Evolutionary conservation across 805 yeast genomes (phyloP).

Genomic region (Metschnikowia amazonensis): DNA sequence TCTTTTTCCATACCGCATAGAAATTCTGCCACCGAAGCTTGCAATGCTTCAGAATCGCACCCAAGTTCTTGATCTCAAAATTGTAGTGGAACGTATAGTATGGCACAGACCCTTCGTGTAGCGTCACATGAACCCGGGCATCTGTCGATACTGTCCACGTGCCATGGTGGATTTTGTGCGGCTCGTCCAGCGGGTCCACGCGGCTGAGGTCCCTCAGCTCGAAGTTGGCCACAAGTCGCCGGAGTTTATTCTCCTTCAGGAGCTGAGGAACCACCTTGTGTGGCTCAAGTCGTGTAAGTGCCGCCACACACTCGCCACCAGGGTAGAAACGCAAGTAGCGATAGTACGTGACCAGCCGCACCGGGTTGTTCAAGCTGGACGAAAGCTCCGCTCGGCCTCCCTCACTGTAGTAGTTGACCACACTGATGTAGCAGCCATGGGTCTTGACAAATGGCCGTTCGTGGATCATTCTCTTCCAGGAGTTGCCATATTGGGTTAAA

Average conservation of each 20-base stretch:
- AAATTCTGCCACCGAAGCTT: slow-evolving; percentile 70
- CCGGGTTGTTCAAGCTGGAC: slow-evolving; percentile 67
- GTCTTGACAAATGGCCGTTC: slow-evolving; percentile 76
- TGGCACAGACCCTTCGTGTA: slow-evolving; percentile 57
- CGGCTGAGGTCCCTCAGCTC: slow-evolving; percentile 16
- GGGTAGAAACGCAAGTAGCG: slow-evolving; percentile 78
- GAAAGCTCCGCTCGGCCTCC: slow-evolving; percentile 72
- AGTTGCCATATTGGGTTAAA: slow-evolving; percentile 28
- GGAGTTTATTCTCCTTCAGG: slow-evolving; percentile 24
- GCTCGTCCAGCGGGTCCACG: slow-evolving; percentile 19
- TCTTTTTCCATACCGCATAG: slow-evolving; percentile 47
- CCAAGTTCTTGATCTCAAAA: slow-evolving; percentile 55
- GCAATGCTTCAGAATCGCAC: slow-evolving; percentile 56
- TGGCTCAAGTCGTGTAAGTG: slow-evolving; percentile 74
- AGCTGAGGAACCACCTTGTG: slow-evolving; percentile 57
- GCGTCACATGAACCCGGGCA: slow-evolving; percentile 44
- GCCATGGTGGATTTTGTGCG: slow-evolving; percentile 44
- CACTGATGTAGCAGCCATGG: slow-evolving; percentile 81
- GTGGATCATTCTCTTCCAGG: slow-evolving; percentile 49
- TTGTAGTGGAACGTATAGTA: slow-evolving; percentile 62
- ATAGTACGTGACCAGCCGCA: slow-evolving; percentile 82
- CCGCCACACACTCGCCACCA: slow-evolving; percentile 69
- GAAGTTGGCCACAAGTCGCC: slow-evolving; percentile 16
- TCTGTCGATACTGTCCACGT: slow-evolving; percentile 55
- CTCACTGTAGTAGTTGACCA: slow-evolving; percentile 77